Evolutionary conservation across 202 grass and related monocot genomes (phyloP).

Genomic region (Dendrocalamus latiflorus): DNA sequence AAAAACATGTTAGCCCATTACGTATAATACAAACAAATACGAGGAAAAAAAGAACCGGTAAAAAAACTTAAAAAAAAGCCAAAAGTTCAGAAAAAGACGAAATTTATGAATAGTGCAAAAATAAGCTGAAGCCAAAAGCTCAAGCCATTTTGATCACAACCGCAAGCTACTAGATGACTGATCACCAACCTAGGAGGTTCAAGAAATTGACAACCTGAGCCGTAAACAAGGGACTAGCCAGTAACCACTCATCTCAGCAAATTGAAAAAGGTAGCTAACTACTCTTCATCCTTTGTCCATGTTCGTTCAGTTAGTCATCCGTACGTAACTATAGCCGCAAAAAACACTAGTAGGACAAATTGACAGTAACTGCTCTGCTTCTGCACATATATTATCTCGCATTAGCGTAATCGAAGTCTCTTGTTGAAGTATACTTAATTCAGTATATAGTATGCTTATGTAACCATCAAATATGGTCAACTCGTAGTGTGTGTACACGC

Average conservation of each 20-base stretch:
- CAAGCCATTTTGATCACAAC: too few species aligned
- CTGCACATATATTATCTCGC: background rate
- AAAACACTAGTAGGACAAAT: background rate
- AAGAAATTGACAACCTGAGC: background rate
- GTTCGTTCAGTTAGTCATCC: background rate
- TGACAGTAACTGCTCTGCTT: background rate
- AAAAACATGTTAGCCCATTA: too few species aligned
- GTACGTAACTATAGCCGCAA: constrained; percentile 9
- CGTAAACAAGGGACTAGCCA: background rate
- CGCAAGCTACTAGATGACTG: background rate
- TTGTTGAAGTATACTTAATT: background rate
- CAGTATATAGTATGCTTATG: background rate
- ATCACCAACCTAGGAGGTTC: background rate
- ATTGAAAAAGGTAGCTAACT: background rate
- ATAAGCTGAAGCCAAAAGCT: too few species aligned
- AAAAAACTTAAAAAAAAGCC: too few species aligned
- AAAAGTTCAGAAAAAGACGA: too few species aligned
- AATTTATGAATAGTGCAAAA: too few species aligned
- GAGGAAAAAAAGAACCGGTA: too few species aligned
- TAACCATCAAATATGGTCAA: background rate
- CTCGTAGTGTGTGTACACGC: background rate
- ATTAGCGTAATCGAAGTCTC: background rate
- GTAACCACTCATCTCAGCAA: background rate
- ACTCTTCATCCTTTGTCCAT: background rate
- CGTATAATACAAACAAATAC: too few species aligned